Evolutionary conservation across 164 flowering plant species (phyloP), one percentile per base, ranked within the genome.

Genomic region (Stephania cephalantha): DNA sequence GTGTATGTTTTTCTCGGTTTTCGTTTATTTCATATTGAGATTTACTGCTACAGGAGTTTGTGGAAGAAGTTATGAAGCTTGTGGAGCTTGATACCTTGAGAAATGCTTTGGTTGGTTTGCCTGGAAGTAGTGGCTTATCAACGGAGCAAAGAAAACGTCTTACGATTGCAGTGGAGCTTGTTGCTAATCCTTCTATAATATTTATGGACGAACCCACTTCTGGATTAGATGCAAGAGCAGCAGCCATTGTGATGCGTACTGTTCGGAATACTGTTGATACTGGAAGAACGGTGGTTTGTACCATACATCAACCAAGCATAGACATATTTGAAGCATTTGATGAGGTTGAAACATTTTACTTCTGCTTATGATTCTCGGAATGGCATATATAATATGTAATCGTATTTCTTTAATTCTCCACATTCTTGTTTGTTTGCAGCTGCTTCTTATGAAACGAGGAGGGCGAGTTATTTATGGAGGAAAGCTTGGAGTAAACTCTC

Each of bases 171-270:
- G 98, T 94, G 63, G 98, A 94, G 85, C 95, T 94, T 79, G 98
- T 94, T 69, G 93, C 98, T 70, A 94, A 95, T 83, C 98, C 98
- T 69, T 90, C 97, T 22, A 95, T 95, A 9, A 91, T 92, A 72
- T 95, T 95, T 74, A 95, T 95, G 98, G 98, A 95, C 81, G 98
- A 95, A 82, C 98, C 97, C 46, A 95, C 98, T 71, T 95, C 98
- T 73, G 98, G 98, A 46, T 90, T 92, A 71, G 98, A 95, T 91
- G 97, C 98, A 65, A 80, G 98, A 71, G 97, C 98, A 67, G 98
- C 98, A 46, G 97, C 98, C 52, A 91, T 95, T 77, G 98, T 95
- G 58, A 95, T 95, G 98, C 83, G 98, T 76, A 85, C 97, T 73
- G 97, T 95, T 70, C 90, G 98, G 68, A 95, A 95, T 76, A 95